These are phyloP conservation scores for Rubia peregrina DNA, from an alignment of 305 asterid species.

Conservation along the genomic window DNA sequence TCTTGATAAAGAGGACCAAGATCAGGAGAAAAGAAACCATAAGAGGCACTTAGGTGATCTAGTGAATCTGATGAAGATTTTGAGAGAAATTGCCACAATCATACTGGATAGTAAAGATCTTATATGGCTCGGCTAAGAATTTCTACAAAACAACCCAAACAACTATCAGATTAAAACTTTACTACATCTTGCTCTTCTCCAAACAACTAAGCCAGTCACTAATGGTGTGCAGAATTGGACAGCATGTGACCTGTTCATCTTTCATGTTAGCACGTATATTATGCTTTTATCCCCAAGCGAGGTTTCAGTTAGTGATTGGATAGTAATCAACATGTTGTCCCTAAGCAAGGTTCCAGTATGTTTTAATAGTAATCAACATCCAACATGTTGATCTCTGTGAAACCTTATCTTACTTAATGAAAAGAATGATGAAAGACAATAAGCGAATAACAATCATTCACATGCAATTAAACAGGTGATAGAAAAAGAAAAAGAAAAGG, in stretches of 20 bases:
- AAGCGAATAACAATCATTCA: background rate
- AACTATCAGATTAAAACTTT: background rate
- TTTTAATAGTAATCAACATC: background rate
- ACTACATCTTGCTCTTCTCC: background rate
- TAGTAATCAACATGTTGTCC: too few species aligned
- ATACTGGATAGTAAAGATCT: background rate
- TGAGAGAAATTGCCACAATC: background rate
- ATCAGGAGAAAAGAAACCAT: background rate
- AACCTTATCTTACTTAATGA: background rate
- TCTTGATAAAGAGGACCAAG: background rate
- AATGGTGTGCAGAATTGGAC: background rate
- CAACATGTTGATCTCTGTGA: background rate
- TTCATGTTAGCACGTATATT: background rate
- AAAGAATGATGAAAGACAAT: background rate
- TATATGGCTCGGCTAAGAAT: constrained; percentile 4
- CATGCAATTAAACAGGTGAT: background rate
- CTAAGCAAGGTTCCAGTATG: background rate
- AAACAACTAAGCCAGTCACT: background rate
- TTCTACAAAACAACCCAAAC: background rate
- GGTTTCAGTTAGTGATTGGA: too few species aligned
- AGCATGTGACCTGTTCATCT: background rate
- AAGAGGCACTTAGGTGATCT: background rate
- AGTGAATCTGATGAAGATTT: background rate
- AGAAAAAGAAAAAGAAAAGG: constrained; percentile 9
- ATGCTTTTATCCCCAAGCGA: background rate